Evolutionary conservation across 2,329 filamentous ascomycete genomes (phyloP).

Genomic region (Colletotrichum ledebouriae): DNA sequence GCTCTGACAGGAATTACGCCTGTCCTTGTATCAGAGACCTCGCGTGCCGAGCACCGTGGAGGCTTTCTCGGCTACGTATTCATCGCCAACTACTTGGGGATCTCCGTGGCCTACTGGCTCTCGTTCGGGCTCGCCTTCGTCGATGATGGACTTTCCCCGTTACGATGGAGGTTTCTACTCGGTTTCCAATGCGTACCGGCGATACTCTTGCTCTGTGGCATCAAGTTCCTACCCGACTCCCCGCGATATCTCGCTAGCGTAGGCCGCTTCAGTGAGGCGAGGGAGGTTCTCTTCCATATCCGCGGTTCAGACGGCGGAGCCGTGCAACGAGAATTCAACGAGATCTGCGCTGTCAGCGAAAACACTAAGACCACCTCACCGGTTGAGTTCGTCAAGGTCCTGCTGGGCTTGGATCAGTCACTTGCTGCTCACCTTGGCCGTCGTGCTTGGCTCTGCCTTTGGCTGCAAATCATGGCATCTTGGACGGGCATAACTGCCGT

Average conservation of each 20-base stretch:
- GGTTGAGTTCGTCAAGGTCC: background rate
- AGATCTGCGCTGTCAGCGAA: too few relatives aligned
- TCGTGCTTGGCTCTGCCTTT: background rate
- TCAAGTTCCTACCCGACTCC: rapidly evolving
- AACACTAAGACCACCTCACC: background rate
- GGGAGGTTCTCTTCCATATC: too few relatives aligned
- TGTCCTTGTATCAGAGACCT: background rate
- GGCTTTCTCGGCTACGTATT: background rate
- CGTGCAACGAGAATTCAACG: too few relatives aligned
- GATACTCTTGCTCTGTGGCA: background rate
- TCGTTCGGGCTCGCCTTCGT: background rate
- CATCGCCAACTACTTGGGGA: background rate
- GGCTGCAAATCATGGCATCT: background rate
- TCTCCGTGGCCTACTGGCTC: background rate
- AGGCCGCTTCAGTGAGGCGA: background rate
- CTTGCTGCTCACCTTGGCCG: background rate
- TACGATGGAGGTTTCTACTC: background rate
- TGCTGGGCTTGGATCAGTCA: background rate
- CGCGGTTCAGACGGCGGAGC: too few relatives aligned
- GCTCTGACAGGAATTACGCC: background rate
- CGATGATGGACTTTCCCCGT: background rate
- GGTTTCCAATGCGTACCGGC: background rate
- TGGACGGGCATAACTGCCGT: background rate
- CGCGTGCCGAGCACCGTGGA: background rate
- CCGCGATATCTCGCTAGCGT: background rate